phyloP scores from a whole-genome alignment of 2,329 filamentous ascomycete species.

The Cucurbitaria berberidis region DNA sequence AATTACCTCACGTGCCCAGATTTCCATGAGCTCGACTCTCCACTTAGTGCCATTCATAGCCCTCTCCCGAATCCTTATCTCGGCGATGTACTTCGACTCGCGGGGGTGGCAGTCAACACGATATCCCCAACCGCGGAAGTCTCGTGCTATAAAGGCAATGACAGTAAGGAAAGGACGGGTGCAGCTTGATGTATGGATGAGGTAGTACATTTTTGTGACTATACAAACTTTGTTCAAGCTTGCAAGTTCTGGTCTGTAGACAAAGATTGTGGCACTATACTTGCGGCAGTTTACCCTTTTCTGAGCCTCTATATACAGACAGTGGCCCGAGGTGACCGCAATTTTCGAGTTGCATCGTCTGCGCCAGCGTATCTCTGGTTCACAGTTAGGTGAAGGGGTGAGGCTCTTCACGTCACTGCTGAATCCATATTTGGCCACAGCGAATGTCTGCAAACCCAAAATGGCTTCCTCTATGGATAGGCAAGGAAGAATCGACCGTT shows the following conservation, averaged over 20 bases:
- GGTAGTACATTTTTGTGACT: constrained; percentile 13
- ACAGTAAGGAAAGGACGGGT: constrained; percentile 18
- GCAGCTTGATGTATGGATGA: constrained; percentile 11
- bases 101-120: constrained; percentile 16
- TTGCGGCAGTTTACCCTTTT: background rate
- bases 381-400: constrained; percentile 1
- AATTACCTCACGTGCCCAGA: constrained; percentile 24
- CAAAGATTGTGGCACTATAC: background rate
- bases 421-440: background rate
- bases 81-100: constrained; percentile 17
- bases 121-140: constrained; percentile 23
- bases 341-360: background rate
- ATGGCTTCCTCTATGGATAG: no score
- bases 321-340: background rate
- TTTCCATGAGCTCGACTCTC: constrained; percentile 20
- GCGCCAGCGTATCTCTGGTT: background rate
- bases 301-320: background rate
- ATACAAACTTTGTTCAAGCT: background rate
- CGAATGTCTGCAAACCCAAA: background rate
- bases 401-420: background rate
- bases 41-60: constrained; percentile 3
- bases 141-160: constrained; percentile 22
- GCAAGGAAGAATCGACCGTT: no score
- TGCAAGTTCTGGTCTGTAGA: background rate
- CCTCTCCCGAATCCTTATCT: constrained; percentile 17